Conservation (phyloP, 2,329 filamentous ascomycete genomes). For the Fusarium sp. region DNA sequence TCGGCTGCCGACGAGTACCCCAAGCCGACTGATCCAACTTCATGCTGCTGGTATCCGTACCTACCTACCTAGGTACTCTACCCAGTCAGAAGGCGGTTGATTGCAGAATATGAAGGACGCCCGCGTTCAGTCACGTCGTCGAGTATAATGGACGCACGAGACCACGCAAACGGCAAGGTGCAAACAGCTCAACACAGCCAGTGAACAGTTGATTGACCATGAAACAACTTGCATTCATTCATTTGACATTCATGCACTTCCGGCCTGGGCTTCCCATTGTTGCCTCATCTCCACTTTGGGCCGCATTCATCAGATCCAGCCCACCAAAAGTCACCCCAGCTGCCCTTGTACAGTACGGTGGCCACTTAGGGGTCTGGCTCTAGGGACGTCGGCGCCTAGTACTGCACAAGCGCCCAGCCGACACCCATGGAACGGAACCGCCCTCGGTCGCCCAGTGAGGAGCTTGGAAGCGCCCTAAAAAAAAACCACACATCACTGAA, state of each 20-base stretch:
- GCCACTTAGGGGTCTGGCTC: conserved; percentile 6
- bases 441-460: not conserved
- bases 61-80: no score
- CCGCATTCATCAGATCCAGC: conserved; percentile 37
- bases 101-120: no score
- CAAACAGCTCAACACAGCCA: conserved; percentile 11
- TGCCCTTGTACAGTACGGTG: not conserved
- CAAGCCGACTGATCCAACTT: no score
- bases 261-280: conserved; percentile 34
- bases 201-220: conserved; percentile 24
- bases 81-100: no score
- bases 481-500: not conserved
- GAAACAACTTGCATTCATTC: conserved; percentile 27
- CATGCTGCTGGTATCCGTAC: no score
- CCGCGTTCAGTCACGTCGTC: no score
- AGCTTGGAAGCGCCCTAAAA: conserved; percentile 12
- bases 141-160: no score
- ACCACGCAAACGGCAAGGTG: conserved; percentile 10
- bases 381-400: conserved; percentile 4
- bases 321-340: conserved; percentile 2
- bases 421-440: not conserved
- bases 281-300: conserved; percentile 44
- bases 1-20: conserved; percentile 18
- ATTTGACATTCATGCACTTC: conserved; percentile 29
- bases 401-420: conserved; percentile 14